Evolutionary conservation across 345 rosid genomes (phyloP).

Genomic region (Murraya paniculata): DNA sequence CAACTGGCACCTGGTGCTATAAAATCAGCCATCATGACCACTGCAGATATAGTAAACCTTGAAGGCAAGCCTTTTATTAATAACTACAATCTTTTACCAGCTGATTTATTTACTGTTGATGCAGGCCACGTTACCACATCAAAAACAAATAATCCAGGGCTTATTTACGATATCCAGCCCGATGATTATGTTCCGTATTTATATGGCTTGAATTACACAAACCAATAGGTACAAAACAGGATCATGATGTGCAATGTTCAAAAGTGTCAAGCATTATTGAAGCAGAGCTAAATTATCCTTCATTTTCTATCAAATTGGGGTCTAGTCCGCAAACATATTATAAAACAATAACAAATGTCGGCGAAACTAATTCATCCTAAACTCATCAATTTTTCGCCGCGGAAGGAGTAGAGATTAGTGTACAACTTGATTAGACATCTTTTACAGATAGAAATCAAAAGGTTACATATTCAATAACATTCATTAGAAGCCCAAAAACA

Average conservation of each 20-base stretch:
- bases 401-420: constrained; percentile 16
- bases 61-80: constrained; percentile 34
- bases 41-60: constrained; percentile 32
- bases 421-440: not conserved
- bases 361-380: constrained; percentile 30
- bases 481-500: not conserved
- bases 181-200: too few species aligned
- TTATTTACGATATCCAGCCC: too few species aligned
- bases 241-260: too few species aligned
- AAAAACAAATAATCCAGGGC: too few species aligned
- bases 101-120: constrained; percentile 30
- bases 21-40: constrained; percentile 49
- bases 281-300: constrained; percentile 41
- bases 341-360: constrained; percentile 50
- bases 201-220: too few species aligned
- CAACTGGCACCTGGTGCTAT: too few species aligned
- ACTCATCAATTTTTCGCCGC: constrained; percentile 14
- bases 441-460: constrained; percentile 21
- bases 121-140: too few species aligned
- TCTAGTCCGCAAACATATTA: constrained; percentile 14
- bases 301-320: constrained; percentile 21
- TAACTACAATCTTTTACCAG: constrained; percentile 21
- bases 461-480: constrained; percentile 22
- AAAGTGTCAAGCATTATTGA: constrained; percentile 15
- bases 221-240: too few species aligned